These are phyloP conservation scores for Sporisorium scitamineum DNA, from an alignment of 1,284 basidiomycete genomes.

Conservation along the genomic window DNA sequence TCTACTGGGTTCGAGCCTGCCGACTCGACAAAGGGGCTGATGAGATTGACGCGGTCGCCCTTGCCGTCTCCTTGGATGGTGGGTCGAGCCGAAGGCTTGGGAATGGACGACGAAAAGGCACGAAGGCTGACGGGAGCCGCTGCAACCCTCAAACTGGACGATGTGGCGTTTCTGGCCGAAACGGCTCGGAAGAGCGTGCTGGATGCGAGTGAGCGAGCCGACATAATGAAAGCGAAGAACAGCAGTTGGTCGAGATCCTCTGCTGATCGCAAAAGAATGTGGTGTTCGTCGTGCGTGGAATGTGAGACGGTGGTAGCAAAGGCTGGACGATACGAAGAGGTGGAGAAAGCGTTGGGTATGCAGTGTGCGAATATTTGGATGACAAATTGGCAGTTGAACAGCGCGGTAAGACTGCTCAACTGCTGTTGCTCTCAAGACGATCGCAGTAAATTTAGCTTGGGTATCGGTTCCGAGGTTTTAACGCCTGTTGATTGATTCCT, in stretches of 20 bases:
- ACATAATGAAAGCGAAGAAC: conserved; percentile 21
- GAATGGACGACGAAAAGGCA: conserved; percentile 29
- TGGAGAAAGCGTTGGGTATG: conserved; percentile 25
- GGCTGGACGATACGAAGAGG: conserved; percentile 1
- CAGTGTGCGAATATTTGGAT: conserved; percentile 23
- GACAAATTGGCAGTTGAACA: conserved; percentile 39
- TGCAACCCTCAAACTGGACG: conserved; percentile 23
- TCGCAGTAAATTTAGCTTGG: conserved; percentile 20
- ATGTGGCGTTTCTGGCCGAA: conserved; percentile 33
- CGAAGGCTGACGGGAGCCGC: conserved; percentile 29
- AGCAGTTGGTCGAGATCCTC: background rate
- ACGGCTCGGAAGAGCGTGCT: conserved; percentile 37
- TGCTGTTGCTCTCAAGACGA: conserved; percentile 15
- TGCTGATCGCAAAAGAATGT: background rate
- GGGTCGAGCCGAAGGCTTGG: conserved; percentile 23
- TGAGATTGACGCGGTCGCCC: conserved; percentile 63
- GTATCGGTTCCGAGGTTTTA: conserved; percentile 32
- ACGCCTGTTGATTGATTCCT: background rate
- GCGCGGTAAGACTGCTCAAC: background rate
- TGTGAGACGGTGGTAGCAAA: background rate
- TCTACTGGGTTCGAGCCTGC: conserved; percentile 65
- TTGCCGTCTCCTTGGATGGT: conserved; percentile 50
- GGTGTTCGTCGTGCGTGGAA: background rate
- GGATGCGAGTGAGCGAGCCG: conserved; percentile 36
- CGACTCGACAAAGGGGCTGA: conserved; percentile 60